phyloP scores from a whole-genome alignment of 2,329 filamentous ascomycete species.

The Pyrenophora seminiperda region DNA sequence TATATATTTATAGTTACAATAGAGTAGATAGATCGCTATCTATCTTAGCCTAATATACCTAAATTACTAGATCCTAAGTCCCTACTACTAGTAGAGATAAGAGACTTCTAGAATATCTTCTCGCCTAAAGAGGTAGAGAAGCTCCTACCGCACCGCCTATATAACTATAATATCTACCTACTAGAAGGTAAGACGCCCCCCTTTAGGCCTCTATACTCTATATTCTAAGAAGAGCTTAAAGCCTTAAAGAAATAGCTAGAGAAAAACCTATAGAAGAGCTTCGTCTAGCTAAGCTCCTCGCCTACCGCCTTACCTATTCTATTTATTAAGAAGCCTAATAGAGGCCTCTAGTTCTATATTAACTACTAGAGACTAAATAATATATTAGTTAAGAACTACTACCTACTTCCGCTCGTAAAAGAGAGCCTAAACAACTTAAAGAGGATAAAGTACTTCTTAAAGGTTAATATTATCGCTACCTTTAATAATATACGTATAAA shows the following conservation, averaged over 20 bases:
- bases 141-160: too few species aligned
- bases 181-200: too few species aligned
- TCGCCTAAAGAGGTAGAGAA: too few species aligned
- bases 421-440: background rate
- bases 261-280: background rate
- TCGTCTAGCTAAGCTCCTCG: background rate
- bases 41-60: background rate
- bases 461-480: background rate
- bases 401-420: background rate
- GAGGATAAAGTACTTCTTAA: background rate
- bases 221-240: too few species aligned
- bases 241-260: background rate
- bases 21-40: background rate
- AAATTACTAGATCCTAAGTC: background rate
- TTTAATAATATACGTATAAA: conserved; percentile 1
- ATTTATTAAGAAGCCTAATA: background rate
- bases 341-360: background rate
- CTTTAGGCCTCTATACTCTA: too few species aligned
- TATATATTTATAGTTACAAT: background rate
- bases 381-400: background rate
- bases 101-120: too few species aligned
- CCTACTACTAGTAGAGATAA: background rate
- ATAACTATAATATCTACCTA: too few species aligned
- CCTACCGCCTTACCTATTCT: background rate
- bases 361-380: background rate